These are phyloP conservation scores for Pichia sp. DNA, from an alignment of 1,139 yeast species.

Conservation along the genomic window DNA sequence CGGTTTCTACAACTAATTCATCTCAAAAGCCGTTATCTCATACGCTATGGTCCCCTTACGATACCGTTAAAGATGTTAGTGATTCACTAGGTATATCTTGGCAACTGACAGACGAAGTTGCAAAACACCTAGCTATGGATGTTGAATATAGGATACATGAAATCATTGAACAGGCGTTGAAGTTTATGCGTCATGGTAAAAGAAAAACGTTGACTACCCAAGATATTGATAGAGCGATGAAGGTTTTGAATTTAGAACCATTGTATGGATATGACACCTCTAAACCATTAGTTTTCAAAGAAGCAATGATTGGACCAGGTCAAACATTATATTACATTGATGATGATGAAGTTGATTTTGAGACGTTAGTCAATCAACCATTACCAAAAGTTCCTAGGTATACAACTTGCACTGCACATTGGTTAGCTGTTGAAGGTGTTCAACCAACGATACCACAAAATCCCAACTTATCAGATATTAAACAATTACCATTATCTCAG, in stretches of 20 bases:
- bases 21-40: constrained; percentile 45
- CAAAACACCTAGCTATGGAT: constrained; percentile 95
- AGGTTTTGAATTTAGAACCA: constrained; percentile 84
- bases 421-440: constrained; percentile 98
- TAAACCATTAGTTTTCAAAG: constrained; percentile 61
- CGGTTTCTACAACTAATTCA: neutral
- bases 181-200: constrained; percentile 92
- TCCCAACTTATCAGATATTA: constrained; percentile 75
- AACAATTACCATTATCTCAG: constrained; percentile 55
- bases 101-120: constrained; percentile 78
- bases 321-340: constrained; percentile 90
- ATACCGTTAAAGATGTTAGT: constrained; percentile 94
- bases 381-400: constrained; percentile 92
- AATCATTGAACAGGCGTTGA: constrained; percentile 88
- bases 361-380: constrained; percentile 87
- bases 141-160: constrained; percentile 96
- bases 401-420: constrained; percentile 91
- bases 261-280: constrained; percentile 66
- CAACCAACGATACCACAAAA: constrained; percentile 98
- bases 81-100: constrained; percentile 77
- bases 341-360: constrained; percentile 89
- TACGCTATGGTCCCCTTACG: constrained; percentile 96
- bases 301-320: constrained; percentile 86
- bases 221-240: constrained; percentile 76
- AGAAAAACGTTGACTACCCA: constrained; percentile 73